Conservation (phyloP, 352 stramenopile species). For the Phytopythium aichiense region DNA sequence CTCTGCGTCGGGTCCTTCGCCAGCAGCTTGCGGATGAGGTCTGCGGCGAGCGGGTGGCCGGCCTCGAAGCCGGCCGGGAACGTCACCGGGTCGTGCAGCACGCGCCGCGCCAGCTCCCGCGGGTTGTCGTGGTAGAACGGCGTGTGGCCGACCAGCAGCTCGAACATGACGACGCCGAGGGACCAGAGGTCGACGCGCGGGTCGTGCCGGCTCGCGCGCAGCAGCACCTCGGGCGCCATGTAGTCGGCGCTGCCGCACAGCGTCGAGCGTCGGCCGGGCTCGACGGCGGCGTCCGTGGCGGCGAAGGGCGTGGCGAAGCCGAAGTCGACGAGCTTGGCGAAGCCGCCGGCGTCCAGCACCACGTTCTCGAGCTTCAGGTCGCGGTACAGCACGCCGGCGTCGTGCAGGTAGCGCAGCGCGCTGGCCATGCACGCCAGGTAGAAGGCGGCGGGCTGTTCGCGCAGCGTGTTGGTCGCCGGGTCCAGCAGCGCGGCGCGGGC, state of each 20-base stretch:
- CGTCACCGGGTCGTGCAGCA: conserved; percentile 55
- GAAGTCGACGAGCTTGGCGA: conserved; percentile 83
- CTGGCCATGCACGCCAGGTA: conserved; percentile 89
- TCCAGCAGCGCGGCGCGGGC: neutral
- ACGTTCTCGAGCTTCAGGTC: conserved; percentile 92
- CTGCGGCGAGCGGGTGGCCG: conserved; percentile 36
- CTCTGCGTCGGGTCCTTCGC: conserved; percentile 38
- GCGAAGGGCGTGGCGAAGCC: conserved; percentile 68
- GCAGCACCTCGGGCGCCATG: conserved; percentile 77
- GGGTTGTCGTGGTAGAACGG: conserved; percentile 86
- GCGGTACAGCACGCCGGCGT: conserved; percentile 69
- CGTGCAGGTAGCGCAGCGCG: conserved; percentile 75
- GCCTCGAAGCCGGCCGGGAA: conserved; percentile 73
- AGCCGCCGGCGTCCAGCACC: conserved; percentile 83
- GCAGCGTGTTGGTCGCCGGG: conserved; percentile 27
- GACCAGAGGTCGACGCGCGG: conserved; percentile 74
- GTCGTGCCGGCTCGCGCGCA: conserved; percentile 49
- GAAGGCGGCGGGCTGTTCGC: conserved; percentile 70
- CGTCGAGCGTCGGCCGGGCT: conserved; percentile 53
- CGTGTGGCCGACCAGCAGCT: conserved; percentile 79
- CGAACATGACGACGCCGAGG: conserved; percentile 87
- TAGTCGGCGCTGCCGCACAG: conserved; percentile 81
- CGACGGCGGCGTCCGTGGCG: conserved; percentile 15
- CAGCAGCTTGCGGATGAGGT: conserved; percentile 48
- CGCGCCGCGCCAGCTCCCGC: conserved; percentile 69